Conservation (phyloP, 345 rosid species). For the Euphorbia peplus region DNA sequence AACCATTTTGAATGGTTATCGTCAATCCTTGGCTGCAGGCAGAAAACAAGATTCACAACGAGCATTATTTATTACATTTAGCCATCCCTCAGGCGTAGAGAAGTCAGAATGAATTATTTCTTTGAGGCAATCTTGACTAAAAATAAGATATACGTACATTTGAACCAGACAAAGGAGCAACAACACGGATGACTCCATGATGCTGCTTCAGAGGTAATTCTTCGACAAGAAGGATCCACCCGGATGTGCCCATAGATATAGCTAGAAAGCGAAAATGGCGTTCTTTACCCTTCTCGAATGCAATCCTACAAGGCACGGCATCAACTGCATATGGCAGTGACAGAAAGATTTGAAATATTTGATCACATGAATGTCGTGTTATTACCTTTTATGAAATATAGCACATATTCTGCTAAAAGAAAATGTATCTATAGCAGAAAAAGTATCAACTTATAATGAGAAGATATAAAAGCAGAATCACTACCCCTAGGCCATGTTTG, state of each 20-base stretch:
- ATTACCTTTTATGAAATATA: neutral
- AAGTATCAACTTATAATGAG: neutral
- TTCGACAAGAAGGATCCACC: slow-evolving; percentile 89
- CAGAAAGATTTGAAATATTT: slow-evolving; percentile 22
- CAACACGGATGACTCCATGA: slow-evolving; percentile 64
- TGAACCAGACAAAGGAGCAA: slow-evolving; percentile 85
- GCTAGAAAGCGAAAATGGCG: slow-evolving; percentile 75
- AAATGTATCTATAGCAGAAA: neutral
- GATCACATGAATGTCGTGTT: slow-evolving; percentile 6
- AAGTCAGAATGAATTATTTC: neutral
- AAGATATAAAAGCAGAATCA: neutral
- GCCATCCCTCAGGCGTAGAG: neutral
- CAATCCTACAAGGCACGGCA: slow-evolving; percentile 85
- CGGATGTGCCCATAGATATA: slow-evolving; percentile 56
- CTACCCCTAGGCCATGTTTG: neutral
- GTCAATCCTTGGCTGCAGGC: slow-evolving; percentile 70
- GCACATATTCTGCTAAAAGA: neutral
- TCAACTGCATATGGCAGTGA: slow-evolving; percentile 56
- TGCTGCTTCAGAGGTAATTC: slow-evolving; percentile 60
- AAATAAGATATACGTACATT: slow-evolving; percentile 44
- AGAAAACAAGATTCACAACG: slow-evolving; percentile 10
- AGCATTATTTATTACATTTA: neutral
- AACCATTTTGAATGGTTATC: slow-evolving; percentile 83
- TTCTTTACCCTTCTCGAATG: slow-evolving; percentile 93
- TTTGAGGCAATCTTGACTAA: slow-evolving; percentile 1